A percentile compares a stretch with the other conserved stretches of the same genome.
phyloP scores from a whole-genome alignment of 1,139 yeast species.

The Candida sanyaensis region DNA sequence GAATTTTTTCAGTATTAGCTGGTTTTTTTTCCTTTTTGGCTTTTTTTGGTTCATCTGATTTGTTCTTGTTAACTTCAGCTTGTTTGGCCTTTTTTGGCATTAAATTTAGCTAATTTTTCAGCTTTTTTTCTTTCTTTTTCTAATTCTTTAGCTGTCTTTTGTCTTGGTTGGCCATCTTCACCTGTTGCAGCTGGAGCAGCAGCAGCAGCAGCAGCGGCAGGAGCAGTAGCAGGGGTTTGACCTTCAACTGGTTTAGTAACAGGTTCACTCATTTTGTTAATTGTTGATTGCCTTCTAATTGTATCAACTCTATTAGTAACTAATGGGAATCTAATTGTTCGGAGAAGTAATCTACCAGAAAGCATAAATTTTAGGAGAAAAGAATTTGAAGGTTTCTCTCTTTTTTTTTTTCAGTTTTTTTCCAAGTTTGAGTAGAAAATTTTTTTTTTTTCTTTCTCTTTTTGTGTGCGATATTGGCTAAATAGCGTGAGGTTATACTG shows the following conservation, averaged over 20 bases:
- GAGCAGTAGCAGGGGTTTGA: not conserved
- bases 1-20: constrained; percentile 58
- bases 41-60: constrained; percentile 51
- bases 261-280: constrained; percentile 13
- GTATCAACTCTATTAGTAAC: constrained; percentile 6
- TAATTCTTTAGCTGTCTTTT: constrained; percentile 71
- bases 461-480: not conserved
- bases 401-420: not conserved
- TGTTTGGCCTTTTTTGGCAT: constrained; percentile 90
- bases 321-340: constrained; percentile 5
- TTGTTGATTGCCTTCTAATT: constrained; percentile 3
- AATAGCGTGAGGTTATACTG: not conserved
- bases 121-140: constrained; percentile 97
- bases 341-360: constrained; percentile 20
- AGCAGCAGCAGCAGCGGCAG: not conserved
- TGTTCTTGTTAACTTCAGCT: constrained; percentile 36
- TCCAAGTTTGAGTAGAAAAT: not conserved
- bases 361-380: constrained; percentile 19
- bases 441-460: not conserved
- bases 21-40: constrained; percentile 74
- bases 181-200: constrained; percentile 13
- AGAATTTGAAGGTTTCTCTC: constrained; percentile 4
- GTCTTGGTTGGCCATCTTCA: constrained; percentile 23
- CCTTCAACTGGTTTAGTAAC: constrained; percentile 6
- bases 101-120: constrained; percentile 91